Base-by-base conservation (phyloP, 345 rosid genomes). In the Rhodamnia rubescens region DNA sequence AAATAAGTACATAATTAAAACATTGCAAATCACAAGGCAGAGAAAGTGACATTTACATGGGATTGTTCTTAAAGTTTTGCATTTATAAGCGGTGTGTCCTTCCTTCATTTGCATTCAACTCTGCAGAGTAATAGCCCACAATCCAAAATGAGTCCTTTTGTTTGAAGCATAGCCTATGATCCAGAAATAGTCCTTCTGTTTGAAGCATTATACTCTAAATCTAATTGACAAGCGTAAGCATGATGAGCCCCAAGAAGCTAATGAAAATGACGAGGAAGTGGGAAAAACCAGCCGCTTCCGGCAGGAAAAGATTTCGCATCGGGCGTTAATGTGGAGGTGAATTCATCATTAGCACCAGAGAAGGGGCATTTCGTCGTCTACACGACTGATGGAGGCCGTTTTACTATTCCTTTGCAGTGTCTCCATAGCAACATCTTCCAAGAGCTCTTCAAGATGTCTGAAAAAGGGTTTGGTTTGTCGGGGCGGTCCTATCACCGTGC, bases 401-500 rank as follows among this genome's bases (percentile, higher is more conserved):
- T 85, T 26, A 7, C 7, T 54, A 10, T 85, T 11, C 84, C 84
- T 2, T 15, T 85, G 75, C 11, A 42, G 36, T 75, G 27, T 83
- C 85, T 87, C 22, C 24, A 42, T 36, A 85, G 29, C 29, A 32
- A 50, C 36, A 61, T 87, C 26, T 57, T 87, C 10, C 82, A 29
- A 27, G 86, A 86, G 85, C 86, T 84, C 15, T 74, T 88, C 57
- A 50, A 27, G 24, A 50, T 75, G 82, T 86, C 88, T 8, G 87
- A 89, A 83, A 83, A 86, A 61, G 88, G 69, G 36, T 49, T 9
- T 10, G 51, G 51, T 49, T 49, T 49, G 51, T 49, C 51, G 2
- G 11, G 51, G 9, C 11, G 51, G 51, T 49, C 51, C 51, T 49
- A 49, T 49, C 51, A 9, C 12, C 3, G 3, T 49, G 51, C 51